A percentile compares a stretch with the other conserved stretches of the same genome.
phyloP scores from a whole-genome alignment of 345 rosid genomes.

The Sisymbrium altissimum region DNA sequence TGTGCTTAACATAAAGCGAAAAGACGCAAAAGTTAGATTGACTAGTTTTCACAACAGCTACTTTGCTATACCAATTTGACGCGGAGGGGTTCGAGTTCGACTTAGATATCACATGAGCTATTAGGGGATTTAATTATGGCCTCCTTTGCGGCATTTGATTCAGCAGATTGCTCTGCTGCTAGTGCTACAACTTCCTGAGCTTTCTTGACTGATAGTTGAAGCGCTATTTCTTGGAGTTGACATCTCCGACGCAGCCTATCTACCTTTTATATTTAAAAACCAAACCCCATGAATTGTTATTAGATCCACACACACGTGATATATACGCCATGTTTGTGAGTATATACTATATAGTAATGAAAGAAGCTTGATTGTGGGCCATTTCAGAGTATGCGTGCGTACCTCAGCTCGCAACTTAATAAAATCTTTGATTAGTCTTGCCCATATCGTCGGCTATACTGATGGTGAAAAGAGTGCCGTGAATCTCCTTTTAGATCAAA shows the following conservation, averaged over 20 bases:
- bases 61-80: not conserved
- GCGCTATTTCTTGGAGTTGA: conserved; percentile 63
- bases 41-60: not conserved
- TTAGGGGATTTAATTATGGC: conserved; percentile 70
- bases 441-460: not conserved
- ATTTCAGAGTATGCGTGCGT: not conserved
- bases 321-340: not conserved
- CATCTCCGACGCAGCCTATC: conserved; percentile 50
- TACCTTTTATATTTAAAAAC: conserved; percentile 39
- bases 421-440: not conserved
- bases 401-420: not conserved
- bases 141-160: conserved; percentile 70
- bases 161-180: conserved; percentile 64
- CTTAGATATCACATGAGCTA: conserved; percentile 31
- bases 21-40: not conserved
- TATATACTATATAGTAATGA: not conserved
- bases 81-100: not conserved
- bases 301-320: not conserved
- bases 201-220: conserved; percentile 57
- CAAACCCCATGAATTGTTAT: conserved; percentile 20
- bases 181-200: conserved; percentile 55
- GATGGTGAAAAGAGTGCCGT: not conserved
- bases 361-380: not conserved
- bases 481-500: not conserved
- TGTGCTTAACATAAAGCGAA: not conserved